These are phyloP conservation scores for Calonectria hawksworthii DNA, from an alignment of 2,329 filamentous ascomycete species.

Conservation along the genomic window DNA sequence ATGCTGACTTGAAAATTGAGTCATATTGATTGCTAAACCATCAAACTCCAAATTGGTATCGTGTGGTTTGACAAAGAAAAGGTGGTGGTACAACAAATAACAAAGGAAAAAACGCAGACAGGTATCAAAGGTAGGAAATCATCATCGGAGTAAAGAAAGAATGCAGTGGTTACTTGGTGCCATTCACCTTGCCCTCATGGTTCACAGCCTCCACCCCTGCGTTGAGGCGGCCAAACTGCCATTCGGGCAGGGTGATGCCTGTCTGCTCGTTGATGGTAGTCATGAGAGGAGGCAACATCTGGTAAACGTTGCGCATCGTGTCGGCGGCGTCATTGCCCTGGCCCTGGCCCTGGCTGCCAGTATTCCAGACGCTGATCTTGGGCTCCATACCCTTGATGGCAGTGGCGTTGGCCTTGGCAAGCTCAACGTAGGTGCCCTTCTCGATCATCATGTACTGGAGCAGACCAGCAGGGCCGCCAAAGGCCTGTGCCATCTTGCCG, in stretches of 20 bases:
- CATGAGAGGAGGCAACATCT: constrained; percentile 86
- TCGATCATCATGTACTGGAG: constrained; percentile 92
- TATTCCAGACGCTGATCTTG: constrained; percentile 94
- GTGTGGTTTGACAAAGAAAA: background rate
- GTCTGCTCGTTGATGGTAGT: constrained; percentile 92
- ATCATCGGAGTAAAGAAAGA: background rate
- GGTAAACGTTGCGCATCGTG: constrained; percentile 83
- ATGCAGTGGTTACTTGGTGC: constrained; percentile 28
- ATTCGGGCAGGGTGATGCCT: constrained; percentile 83
- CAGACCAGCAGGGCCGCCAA: constrained; percentile 83
- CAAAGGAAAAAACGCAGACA: background rate
- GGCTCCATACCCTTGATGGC: constrained; percentile 84
- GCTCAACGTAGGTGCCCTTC: constrained; percentile 81
- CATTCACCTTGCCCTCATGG: constrained; percentile 43
- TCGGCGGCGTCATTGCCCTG: constrained; percentile 68
- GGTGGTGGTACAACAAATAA: background rate
- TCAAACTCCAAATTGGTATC: background rate
- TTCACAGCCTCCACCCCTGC: constrained; percentile 52
- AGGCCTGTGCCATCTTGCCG: constrained; percentile 76
- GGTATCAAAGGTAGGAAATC: background rate
- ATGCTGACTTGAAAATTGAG: background rate
- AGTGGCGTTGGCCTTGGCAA: constrained; percentile 82
- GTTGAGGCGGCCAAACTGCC: constrained; percentile 72
- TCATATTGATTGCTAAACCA: background rate
- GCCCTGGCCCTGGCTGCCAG: constrained; percentile 63